phyloP scores from a whole-genome alignment of 352 stramenopile species.

The Halophytophthora batemanensis region DNA sequence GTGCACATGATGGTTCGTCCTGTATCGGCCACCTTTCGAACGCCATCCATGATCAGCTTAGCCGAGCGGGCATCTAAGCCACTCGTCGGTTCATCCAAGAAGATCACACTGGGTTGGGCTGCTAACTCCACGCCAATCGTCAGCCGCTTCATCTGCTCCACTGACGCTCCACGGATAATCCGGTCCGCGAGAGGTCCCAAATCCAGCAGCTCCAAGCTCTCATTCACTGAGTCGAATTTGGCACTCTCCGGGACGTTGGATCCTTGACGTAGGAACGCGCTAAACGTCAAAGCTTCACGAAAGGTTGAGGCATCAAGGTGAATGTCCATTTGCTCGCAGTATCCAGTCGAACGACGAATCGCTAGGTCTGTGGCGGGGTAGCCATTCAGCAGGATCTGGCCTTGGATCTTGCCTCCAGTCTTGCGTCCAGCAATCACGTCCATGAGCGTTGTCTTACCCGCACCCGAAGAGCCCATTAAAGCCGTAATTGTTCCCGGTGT shows the following conservation, averaged over 20 bases:
- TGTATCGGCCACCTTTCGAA: conserved; percentile 36
- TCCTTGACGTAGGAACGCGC: conserved; percentile 49
- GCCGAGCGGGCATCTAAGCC: conserved; percentile 53
- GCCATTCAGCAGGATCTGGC: conserved; percentile 83
- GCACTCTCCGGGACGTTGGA: conserved; percentile 2
- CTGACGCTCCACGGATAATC: conserved; percentile 12
- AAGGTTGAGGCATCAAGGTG: conserved; percentile 3
- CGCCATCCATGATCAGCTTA: conserved; percentile 40
- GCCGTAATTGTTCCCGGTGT: conserved; percentile 67
- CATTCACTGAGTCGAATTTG: conserved; percentile 27
- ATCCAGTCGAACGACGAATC: conserved; percentile 25
- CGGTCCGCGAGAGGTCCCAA: conserved; percentile 35
- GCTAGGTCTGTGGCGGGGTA: conserved; percentile 9
- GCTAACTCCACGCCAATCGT: conserved; percentile 45
- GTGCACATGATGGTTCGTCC: conserved; percentile 78
- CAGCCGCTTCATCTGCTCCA: conserved; percentile 24
- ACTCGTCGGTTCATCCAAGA: conserved; percentile 53
- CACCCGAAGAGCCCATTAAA: conserved; percentile 77
- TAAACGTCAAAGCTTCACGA: conserved; percentile 79
- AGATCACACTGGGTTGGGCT: conserved; percentile 59
- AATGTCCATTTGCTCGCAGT: conserved; percentile 70
- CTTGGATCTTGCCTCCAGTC: conserved; percentile 47
- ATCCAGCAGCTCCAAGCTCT: conserved; percentile 74
- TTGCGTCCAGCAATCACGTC: conserved; percentile 89
- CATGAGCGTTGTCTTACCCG: conserved; percentile 80